A percentile compares a stretch with the other conserved stretches of the same genome.
These are phyloP conservation scores for Carpinus viminea DNA, from an alignment of 306 rosid species.

Conservation along the genomic window DNA sequence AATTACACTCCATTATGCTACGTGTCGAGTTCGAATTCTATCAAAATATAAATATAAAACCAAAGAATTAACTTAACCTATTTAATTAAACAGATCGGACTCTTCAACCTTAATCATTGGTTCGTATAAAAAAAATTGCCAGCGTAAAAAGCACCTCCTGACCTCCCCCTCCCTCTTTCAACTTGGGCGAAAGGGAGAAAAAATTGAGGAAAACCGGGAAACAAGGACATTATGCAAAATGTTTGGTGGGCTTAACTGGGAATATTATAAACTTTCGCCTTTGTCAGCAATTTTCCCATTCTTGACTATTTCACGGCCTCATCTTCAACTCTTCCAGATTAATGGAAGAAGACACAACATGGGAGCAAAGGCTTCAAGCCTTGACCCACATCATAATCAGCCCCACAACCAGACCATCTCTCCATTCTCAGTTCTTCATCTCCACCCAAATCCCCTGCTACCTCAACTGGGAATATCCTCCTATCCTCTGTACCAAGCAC, in stretches of 20 bases:
- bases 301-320: background rate
- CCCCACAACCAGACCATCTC: conserved; percentile 63
- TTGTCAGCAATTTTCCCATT: background rate
- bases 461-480: conserved; percentile 87
- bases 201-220: background rate
- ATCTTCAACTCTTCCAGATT: background rate
- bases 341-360: conserved; percentile 53
- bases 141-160: too few relatives aligned
- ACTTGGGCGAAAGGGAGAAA: background rate
- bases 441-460: conserved; percentile 72
- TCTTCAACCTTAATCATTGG: too few relatives aligned
- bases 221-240: background rate
- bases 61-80: too few relatives aligned
- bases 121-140: too few relatives aligned
- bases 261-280: background rate
- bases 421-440: conserved; percentile 72
- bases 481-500: conserved; percentile 59
- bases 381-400: conserved; percentile 72
- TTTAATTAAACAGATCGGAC: too few relatives aligned
- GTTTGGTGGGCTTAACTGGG: background rate
- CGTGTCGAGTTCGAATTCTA: too few relatives aligned
- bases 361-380: conserved; percentile 64
- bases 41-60: too few relatives aligned
- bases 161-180: background rate
- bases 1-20: too few relatives aligned